Base-by-base conservation (phyloP, 768 basidiomycete species). In the Tylopilus rubrobrunneus region DNA sequence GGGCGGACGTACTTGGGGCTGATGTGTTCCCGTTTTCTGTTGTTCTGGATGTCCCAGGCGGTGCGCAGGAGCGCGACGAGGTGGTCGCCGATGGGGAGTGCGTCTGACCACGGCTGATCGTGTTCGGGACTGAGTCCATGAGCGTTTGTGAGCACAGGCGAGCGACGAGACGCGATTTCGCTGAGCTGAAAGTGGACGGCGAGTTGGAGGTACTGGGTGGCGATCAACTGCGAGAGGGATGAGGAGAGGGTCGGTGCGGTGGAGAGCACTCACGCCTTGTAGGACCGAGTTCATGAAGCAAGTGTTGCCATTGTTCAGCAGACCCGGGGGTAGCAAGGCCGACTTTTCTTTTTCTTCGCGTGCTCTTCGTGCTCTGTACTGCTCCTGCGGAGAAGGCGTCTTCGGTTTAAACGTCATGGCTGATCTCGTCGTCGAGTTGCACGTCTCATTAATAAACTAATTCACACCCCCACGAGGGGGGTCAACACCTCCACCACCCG, bases 261-360 rank as follows among this genome's bases (percentile, higher is more conserved):
- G 21, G 10, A 23, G 4, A 2, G 7, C 5, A 52, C 85, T 60
- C 72, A 87, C 89, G 37, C 87, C 89, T 67, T 98, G 94, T 28
- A 98, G 74, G 29, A 93, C 91, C 31, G 92, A 93, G 71, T 96
- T 98, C 87, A 95, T 91, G 72, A 94, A 98, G 71, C 94, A 98
- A 0, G 93, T 96, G 67, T 91, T 91, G 41, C 87, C 86, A 72
- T 90, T 87, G 66, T 92, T 92, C 43, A 83, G 64, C 23, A 92
- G 75, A 7, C 89, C 89, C 4, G 89, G 87, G 0, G 89, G 89
- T 10, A 89, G 73, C 40, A 78, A 74, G 0, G 84, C 84, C 7
- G 71, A 68, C 63, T 69, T 74, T 64, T 87, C 86, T 47, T 74
- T 72, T 60, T 88, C 86, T 66, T 89, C 86, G 62, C 78, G 75